Conservation (phyloP, 1,139 yeast genomes). For the Diutina siamensis region DNA sequence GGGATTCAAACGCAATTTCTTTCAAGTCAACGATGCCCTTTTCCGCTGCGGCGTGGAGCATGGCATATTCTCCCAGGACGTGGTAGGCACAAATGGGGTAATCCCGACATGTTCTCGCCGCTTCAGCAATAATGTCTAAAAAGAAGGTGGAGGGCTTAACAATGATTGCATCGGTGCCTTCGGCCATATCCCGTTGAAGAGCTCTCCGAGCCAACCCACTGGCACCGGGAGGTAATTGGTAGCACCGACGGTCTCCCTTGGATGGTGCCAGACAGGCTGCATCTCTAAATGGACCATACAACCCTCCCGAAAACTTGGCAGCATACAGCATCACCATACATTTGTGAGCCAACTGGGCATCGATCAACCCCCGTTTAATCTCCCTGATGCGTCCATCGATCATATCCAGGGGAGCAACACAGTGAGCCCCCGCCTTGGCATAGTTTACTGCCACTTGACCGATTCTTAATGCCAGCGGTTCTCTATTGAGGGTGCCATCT, state of each 20-base stretch:
- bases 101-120: slow-evolving; percentile 69
- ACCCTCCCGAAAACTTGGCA: slow-evolving; percentile 83
- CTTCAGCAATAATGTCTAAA: slow-evolving; percentile 82
- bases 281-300: slow-evolving; percentile 96
- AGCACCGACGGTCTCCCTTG: slow-evolving; percentile 83
- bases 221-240: slow-evolving; percentile 90
- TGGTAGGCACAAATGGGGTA: slow-evolving; percentile 92
- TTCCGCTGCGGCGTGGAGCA: slow-evolving; percentile 98
- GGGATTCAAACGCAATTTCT: slow-evolving; percentile 84
- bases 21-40: slow-evolving; percentile 86
- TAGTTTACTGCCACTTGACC: slow-evolving; percentile 95
- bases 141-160: slow-evolving; percentile 97
- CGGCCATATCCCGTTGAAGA: slow-evolving; percentile 67
- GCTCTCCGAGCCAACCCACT: slow-evolving; percentile 93
- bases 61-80: slow-evolving; percentile 95
- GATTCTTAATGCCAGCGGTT: slow-evolving; percentile 63
- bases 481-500: slow-evolving; percentile 78
- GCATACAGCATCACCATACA: slow-evolving; percentile 87
- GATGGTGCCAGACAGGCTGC: slow-evolving; percentile 92
- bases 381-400: slow-evolving; percentile 90
- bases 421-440: slow-evolving; percentile 91
- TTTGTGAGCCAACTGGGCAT: slow-evolving; percentile 78
- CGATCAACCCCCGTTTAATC: slow-evolving; percentile 74
- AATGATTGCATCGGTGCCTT: slow-evolving; percentile 93
- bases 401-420: slow-evolving; percentile 98